Evolutionary conservation across 768 basidiomycete species (phyloP).

Genomic region (Suillus plorans): DNA sequence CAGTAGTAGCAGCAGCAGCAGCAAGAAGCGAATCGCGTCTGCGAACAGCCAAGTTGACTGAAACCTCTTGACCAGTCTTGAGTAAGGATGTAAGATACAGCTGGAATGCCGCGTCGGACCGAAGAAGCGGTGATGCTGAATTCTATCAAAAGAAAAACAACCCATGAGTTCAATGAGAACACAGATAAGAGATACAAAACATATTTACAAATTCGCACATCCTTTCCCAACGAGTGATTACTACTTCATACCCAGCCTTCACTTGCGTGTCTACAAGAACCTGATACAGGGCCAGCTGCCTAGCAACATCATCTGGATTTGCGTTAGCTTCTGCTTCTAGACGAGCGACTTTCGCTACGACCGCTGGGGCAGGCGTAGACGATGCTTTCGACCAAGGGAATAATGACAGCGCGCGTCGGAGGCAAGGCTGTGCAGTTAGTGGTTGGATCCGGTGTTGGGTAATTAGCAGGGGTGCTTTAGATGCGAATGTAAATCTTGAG

Average conservation of each 20-base stretch:
- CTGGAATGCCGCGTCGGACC: conserved; percentile 71
- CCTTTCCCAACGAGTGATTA: conserved; percentile 81
- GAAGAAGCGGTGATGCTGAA: conserved; percentile 64
- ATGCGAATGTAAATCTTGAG: conserved; percentile 10
- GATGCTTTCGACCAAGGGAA: conserved; percentile 39
- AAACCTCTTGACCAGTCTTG: conserved; percentile 52
- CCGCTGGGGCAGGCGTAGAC: conserved; percentile 55
- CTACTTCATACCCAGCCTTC: conserved; percentile 66
- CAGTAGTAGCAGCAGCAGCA: conserved; percentile 28
- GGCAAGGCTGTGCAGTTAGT: conserved; percentile 26
- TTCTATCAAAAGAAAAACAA: conserved; percentile 42
- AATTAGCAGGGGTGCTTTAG: conserved; percentile 12
- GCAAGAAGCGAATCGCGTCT: conserved; percentile 64
- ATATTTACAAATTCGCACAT: conserved; percentile 78
- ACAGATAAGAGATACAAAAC: neutral
- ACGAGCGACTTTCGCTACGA: conserved; percentile 68
- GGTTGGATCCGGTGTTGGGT: conserved; percentile 41
- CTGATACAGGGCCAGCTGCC: conserved; percentile 68
- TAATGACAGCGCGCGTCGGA: conserved; percentile 27
- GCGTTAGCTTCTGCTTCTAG: conserved; percentile 80
- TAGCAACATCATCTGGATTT: conserved; percentile 63
- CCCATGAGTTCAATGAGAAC: conserved; percentile 11
- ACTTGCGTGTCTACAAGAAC: conserved; percentile 66
- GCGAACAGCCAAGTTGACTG: conserved; percentile 65
- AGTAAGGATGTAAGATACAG: conserved; percentile 71